These are phyloP conservation scores for Penstemon newberryi DNA, from an alignment of 257 asterid species.

Conservation along the genomic window DNA sequence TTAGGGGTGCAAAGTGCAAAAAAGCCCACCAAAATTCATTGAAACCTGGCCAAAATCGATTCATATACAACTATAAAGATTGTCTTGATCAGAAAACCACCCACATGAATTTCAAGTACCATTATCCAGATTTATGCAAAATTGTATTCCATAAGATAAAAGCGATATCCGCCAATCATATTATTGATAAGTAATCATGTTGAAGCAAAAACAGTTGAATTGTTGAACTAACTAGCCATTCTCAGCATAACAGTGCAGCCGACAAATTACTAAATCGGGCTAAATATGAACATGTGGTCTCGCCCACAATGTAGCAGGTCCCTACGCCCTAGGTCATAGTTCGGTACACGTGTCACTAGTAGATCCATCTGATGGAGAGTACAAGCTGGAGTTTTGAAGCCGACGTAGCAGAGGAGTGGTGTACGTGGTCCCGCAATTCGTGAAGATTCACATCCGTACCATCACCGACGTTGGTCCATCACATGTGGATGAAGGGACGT, in stretches of 20 bases:
- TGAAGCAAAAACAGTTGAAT: not conserved
- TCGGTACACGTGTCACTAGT: slow-evolving; percentile 36
- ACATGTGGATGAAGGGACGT: slow-evolving; percentile 28
- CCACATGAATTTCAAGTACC: too few species aligned
- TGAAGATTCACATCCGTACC: slow-evolving; percentile 41
- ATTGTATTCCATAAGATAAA: too few species aligned
- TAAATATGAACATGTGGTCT: slow-evolving; percentile 20
- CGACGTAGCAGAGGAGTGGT: slow-evolving; percentile 29
- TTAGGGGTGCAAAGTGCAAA: too few species aligned
- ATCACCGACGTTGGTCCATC: slow-evolving; percentile 33
- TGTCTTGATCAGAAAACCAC: too few species aligned
- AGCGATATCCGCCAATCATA: too few species aligned
- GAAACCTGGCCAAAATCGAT: too few species aligned
- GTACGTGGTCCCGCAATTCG: slow-evolving; percentile 31
- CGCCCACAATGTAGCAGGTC: slow-evolving; percentile 32
- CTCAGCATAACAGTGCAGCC: slow-evolving; percentile 23
- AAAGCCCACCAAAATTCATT: too few species aligned
- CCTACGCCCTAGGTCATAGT: slow-evolving; percentile 18
- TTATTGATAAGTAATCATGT: not conserved
- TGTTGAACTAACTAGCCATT: not conserved
- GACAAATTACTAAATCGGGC: slow-evolving; percentile 38
- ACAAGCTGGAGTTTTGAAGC: slow-evolving; percentile 22
- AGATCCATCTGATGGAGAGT: not conserved
- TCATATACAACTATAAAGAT: too few species aligned
- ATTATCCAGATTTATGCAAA: not conserved